Conservation (phyloP, 129 eudicot species). For the Deinandra increscens region DNA sequence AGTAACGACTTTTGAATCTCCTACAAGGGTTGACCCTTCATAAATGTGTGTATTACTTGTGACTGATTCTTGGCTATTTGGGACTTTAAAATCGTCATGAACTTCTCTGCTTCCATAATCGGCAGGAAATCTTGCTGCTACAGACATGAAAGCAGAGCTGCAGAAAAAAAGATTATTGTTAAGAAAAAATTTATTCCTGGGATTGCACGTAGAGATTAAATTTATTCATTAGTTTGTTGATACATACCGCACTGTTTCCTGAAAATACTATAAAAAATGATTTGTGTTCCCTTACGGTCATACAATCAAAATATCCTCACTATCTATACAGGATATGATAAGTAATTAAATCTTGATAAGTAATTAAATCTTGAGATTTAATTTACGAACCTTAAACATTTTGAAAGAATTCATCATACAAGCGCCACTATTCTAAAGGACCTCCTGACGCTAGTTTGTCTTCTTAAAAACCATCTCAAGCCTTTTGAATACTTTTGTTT, state of each 20-base stretch:
- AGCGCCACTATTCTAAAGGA: not conserved
- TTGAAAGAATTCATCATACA: not conserved
- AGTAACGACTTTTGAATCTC: conserved; percentile 10
- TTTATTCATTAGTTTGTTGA: not conserved
- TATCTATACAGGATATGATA: not conserved
- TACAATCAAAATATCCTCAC: conserved; percentile 7
- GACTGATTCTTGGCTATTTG: conserved; percentile 30
- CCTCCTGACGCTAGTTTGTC: not conserved
- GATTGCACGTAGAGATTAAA: not conserved
- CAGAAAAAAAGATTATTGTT: conserved; percentile 21
- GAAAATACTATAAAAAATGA: too few species aligned
- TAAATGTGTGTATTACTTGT: conserved; percentile 8
- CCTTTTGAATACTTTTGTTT: too few species aligned
- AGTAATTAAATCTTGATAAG: too few species aligned
- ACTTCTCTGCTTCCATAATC: conserved; percentile 25
- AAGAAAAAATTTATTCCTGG: not conserved
- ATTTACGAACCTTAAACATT: not conserved
- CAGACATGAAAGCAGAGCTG: conserved; percentile 66
- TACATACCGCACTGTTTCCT: not conserved
- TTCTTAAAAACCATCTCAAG: not conserved
- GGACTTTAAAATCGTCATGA: conserved; percentile 9
- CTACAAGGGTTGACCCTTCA: conserved; percentile 19
- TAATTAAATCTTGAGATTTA: not conserved
- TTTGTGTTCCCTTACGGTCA: not conserved
- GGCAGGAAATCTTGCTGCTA: conserved; percentile 53